Conservation (phyloP, 2,329 filamentous ascomycete species). For the Colletotrichum incanum region DNA sequence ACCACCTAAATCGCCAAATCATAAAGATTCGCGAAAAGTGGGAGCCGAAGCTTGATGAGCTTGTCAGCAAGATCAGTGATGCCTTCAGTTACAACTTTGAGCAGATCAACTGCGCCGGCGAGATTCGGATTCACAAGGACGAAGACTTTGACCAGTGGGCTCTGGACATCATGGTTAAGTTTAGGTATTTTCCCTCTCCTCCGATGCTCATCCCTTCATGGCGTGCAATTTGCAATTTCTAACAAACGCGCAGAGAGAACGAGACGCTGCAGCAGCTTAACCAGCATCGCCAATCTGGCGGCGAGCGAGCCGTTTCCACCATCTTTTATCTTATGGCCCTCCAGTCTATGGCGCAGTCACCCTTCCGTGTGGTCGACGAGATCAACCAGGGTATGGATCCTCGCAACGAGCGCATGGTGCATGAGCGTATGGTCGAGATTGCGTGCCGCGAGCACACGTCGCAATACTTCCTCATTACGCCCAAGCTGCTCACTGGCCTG, state of each 20-base stretch:
- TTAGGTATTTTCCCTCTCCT: conserved; percentile 75
- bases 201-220: neutral
- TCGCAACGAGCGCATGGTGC: conserved; percentile 97
- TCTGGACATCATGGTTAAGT: conserved; percentile 94
- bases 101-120: conserved; percentile 93
- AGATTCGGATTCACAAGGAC: conserved; percentile 90
- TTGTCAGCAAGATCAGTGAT: conserved; percentile 87
- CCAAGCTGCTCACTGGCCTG: conserved; percentile 89
- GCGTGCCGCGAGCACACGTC: conserved; percentile 87
- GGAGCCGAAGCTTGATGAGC: conserved; percentile 86
- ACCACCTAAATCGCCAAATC: conserved; percentile 72
- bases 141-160: conserved; percentile 96
- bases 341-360: conserved; percentile 92
- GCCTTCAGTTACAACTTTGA: conserved; percentile 95
- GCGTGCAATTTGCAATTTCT: neutral
- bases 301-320: conserved; percentile 95
- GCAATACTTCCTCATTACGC: conserved; percentile 97
- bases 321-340: conserved; percentile 99
- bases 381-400: conserved; percentile 99
- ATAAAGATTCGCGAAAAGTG: conserved; percentile 78
- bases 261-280: conserved; percentile 89
- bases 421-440: conserved; percentile 98
- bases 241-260: conserved; percentile 71
- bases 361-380: conserved; percentile 98
- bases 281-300: conserved; percentile 94